Conservation (phyloP, 345 rosid species). For the Luvunga scandens region DNA sequence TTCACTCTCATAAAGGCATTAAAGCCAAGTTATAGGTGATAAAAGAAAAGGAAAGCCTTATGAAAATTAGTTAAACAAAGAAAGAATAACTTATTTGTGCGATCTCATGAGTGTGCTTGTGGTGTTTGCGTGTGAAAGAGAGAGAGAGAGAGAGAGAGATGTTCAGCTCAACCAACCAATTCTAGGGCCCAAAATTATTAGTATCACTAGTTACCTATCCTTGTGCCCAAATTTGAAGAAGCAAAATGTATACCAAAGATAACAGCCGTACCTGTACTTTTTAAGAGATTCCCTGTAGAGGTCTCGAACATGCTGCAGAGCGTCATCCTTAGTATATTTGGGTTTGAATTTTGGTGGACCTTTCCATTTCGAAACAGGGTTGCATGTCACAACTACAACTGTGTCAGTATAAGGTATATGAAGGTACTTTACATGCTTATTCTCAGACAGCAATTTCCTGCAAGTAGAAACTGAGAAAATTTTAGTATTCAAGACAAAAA, state of each 20-base stretch:
- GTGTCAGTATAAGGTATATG: conserved; percentile 81
- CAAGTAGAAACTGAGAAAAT: conserved; percentile 16
- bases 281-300: conserved; percentile 64
- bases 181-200: not conserved
- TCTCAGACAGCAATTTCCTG: conserved; percentile 82
- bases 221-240: not conserved
- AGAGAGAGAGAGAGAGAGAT: not conserved
- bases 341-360: conserved; percentile 83
- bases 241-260: conserved; percentile 1
- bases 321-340: conserved; percentile 69
- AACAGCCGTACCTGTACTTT: conserved; percentile 65
- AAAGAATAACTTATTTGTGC: not conserved
- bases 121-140: not conserved
- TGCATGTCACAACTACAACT: conserved; percentile 90
- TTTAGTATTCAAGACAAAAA: conserved; percentile 5
- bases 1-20: not conserved
- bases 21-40: not conserved
- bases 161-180: conserved; percentile 5
- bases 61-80: not conserved
- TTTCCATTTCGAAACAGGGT: conserved; percentile 85
- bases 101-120: not conserved
- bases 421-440: conserved; percentile 93
- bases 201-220: not conserved
- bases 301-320: conserved; percentile 64
- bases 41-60: no score